phyloP scores from a whole-genome alignment of 2,329 filamentous ascomycete genomes.

The Penicillium sp. region DNA sequence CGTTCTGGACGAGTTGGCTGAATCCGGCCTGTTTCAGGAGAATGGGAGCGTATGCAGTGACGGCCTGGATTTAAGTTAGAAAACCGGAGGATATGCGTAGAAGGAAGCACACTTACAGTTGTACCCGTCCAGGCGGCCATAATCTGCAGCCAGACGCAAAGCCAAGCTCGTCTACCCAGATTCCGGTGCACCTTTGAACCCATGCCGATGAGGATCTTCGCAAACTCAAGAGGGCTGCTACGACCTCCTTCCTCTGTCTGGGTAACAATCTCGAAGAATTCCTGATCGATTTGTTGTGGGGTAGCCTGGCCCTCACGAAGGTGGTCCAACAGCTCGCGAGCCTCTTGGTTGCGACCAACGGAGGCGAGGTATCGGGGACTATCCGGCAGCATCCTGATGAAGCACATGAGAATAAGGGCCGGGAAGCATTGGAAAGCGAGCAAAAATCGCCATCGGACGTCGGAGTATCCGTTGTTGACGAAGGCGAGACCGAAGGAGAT shows the following conservation, averaged over 20 bases:
- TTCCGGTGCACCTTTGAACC: constrained; percentile 30
- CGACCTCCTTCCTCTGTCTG: constrained; percentile 27
- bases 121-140: constrained; percentile 46
- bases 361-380: constrained; percentile 32
- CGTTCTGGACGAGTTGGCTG: constrained; percentile 39
- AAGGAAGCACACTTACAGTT: constrained; percentile 24
- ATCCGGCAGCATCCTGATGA: constrained; percentile 32
- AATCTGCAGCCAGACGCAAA: constrained; percentile 44
- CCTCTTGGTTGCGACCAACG: constrained; percentile 43
- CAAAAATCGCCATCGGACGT: constrained; percentile 33
- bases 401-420: constrained; percentile 23
- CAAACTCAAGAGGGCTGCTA: constrained; percentile 39
- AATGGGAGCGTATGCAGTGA: constrained; percentile 36
- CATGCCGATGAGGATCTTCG: constrained; percentile 34
- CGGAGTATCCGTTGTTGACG: constrained; percentile 31
- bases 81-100: constrained; percentile 13
- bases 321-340: constrained; percentile 45
- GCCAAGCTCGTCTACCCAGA: constrained; percentile 40
- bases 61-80: constrained; percentile 26
- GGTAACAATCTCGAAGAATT: constrained; percentile 36
- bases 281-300: constrained; percentile 28
- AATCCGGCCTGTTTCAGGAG: constrained; percentile 31
- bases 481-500: constrained; percentile 36
- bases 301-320: constrained; percentile 20
- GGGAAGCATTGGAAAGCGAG: constrained; percentile 35